These are phyloP conservation scores for Xylaria sp. DNA, from an alignment of 2,329 filamentous ascomycete species.

Conservation along the genomic window DNA sequence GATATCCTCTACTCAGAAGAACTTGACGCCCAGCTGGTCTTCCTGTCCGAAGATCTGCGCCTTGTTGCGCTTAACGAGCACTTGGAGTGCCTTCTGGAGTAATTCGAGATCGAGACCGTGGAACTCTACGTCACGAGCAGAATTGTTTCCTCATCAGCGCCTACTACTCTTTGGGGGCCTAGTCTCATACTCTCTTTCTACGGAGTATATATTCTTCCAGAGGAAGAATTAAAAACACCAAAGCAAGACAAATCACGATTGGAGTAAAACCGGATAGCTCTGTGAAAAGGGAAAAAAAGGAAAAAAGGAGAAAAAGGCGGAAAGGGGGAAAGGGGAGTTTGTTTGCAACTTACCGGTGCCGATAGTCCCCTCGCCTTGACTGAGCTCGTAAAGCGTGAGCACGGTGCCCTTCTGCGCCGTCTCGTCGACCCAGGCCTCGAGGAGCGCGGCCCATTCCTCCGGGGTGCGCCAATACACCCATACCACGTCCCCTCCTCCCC, in stretches of 20 bases:
- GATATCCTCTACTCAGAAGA: conserved; percentile 73
- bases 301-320: neutral
- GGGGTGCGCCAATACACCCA: conserved; percentile 88
- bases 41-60: conserved; percentile 93
- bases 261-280: neutral
- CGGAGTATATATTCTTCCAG: neutral
- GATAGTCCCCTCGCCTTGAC: conserved; percentile 82
- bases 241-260: neutral
- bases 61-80: conserved; percentile 89
- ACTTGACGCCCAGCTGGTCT: conserved; percentile 92
- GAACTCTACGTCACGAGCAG: conserved; percentile 67
- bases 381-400: conserved; percentile 90
- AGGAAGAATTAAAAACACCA: neutral
- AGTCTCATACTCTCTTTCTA: neutral
- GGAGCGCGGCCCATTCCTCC: conserved; percentile 86
- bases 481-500: conserved; percentile 62
- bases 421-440: conserved; percentile 85
- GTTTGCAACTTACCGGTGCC: conserved; percentile 67
- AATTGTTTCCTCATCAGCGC: conserved; percentile 15
- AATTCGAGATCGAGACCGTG: conserved; percentile 88
- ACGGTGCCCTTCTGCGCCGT: conserved; percentile 91
- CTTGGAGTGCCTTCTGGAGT: conserved; percentile 79
- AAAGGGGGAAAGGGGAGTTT: neutral
- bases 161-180: neutral
- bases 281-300: neutral